Evolutionary conservation across 2,329 filamentous ascomycete genomes (phyloP), one percentile per base, ranked within the genome.

Genomic region (Phaeophleospora eucalypticola): DNA sequence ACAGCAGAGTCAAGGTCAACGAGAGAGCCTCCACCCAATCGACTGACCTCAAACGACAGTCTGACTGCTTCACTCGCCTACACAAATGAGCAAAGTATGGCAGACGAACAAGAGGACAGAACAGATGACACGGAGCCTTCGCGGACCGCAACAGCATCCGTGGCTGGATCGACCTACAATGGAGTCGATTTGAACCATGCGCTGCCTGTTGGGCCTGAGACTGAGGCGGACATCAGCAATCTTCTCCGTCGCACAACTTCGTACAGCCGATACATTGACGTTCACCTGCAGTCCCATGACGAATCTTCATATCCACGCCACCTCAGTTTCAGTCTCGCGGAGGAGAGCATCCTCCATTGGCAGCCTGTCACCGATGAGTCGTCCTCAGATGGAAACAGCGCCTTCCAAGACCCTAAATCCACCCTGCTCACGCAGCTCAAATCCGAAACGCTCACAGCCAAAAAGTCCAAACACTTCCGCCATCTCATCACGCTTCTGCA

Each of bases 311-410:
- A 83, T 79, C 80, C 85, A 1, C 81, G 86, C 1, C 79, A 85
- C 36, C 74, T 90, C 53, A 89, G 86, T 3, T 90, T 90, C 64
- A 82, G 83, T 48, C 77, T 84, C 36, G 86, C 84, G 1, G 85
- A 87, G 67, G 84, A 89, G 50, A 85, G 82, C n/a, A 70, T 90
- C 6, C 69, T 89, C 1, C 73, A 70, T 14, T 89, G 86, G 85
- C 71, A 49, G 12, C 35, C 51, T 15, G 27, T 53, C 3, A 64
- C 68, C 21, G 71, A 74, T 15, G 62, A 64, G 15, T 29, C 24
- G 7, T 29, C 24, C 24, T 29, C 24, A 6, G 24, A 6, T 12
- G 24, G 12, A 29, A 29, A 6, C 24, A 29, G 12, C 24, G 7
- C 24, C 66, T 46, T 29, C 51, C 58, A 40, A 48, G 56, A 20